These are phyloP conservation scores for Colletotrichum agaves DNA, from an alignment of 2,329 filamentous ascomycete species.

Conservation along the genomic window DNA sequence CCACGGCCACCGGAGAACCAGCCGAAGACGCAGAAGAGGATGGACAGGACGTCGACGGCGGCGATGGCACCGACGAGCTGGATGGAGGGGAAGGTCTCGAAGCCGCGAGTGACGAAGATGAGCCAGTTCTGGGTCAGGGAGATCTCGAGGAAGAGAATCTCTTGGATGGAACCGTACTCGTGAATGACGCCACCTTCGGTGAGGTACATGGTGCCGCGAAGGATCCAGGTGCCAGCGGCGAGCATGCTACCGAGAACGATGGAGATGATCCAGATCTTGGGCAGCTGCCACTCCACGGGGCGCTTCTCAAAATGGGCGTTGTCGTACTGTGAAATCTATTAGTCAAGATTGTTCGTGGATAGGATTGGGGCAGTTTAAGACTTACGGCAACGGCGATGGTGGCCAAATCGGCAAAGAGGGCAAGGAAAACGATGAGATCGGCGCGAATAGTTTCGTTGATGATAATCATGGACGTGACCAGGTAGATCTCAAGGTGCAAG, in stretches of 20 bases:
- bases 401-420: constrained; percentile 81
- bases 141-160: constrained; percentile 79
- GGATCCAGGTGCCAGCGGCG: constrained; percentile 77
- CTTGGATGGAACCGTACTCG: constrained; percentile 79
- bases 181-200: constrained; percentile 77
- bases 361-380: background rate
- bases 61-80: constrained; percentile 78
- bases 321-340: constrained; percentile 63
- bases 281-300: constrained; percentile 83
- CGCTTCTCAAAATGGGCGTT: constrained; percentile 80
- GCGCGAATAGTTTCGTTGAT: constrained; percentile 80
- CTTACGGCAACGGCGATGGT: constrained; percentile 75
- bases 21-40: constrained; percentile 79
- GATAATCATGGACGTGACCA: constrained; percentile 82
- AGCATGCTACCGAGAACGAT: constrained; percentile 75
- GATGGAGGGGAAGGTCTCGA: constrained; percentile 79
- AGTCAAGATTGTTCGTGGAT: background rate
- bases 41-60: constrained; percentile 76
- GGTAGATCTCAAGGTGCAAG: constrained; percentile 79
- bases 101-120: constrained; percentile 81
- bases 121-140: constrained; percentile 82
- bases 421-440: constrained; percentile 82
- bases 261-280: constrained; percentile 84
- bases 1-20: constrained; percentile 70
- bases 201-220: constrained; percentile 77